Evolutionary conservation across 352 stramenopile species (phyloP).

Genomic region (Pythium periplocum): DNA sequence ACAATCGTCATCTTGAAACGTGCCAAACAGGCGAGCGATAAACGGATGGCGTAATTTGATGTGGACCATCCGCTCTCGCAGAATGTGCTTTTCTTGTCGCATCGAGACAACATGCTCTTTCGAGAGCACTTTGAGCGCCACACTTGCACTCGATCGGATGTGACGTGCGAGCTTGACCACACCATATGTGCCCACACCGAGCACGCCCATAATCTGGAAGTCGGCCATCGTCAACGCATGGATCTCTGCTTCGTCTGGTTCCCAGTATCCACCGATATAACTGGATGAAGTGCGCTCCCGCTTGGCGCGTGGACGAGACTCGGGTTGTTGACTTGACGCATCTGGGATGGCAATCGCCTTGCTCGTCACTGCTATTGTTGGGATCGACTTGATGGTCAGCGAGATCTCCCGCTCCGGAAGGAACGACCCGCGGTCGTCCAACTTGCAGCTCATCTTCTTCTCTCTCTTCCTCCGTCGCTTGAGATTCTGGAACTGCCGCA

Average conservation of each 20-base stretch:
- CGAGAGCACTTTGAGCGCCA: constrained; percentile 73
- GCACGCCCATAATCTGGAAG: constrained; percentile 67
- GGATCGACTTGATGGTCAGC: neutral
- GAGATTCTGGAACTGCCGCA: no score
- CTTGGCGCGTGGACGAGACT: constrained; percentile 4
- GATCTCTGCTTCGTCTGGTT: constrained; percentile 31
- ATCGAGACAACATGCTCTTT: constrained; percentile 72
- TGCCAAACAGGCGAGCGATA: constrained; percentile 61
- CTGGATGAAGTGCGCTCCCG: constrained; percentile 20
- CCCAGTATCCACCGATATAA: constrained; percentile 22
- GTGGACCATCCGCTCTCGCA: constrained; percentile 68
- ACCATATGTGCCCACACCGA: constrained; percentile 74
- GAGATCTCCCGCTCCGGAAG: constrained; percentile 3
- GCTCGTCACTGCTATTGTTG: no score
- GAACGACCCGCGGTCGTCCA: constrained; percentile 7
- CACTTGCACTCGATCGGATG: constrained; percentile 41
- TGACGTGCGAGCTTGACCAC: constrained; percentile 76
- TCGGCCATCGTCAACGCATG: constrained; percentile 32
- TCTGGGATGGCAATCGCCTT: neutral
- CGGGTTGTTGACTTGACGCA: neutral
- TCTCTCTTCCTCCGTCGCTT: no score
- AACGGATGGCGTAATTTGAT: constrained; percentile 60
- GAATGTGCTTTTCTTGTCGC: constrained; percentile 73
- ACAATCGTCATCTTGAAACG: constrained; percentile 81
- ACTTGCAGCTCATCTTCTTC: constrained; percentile 12